Evolutionary conservation across 805 yeast genomes (phyloP), one percentile per base, ranked within the genome.

Genomic region (Lipomyces oligophaga): DNA sequence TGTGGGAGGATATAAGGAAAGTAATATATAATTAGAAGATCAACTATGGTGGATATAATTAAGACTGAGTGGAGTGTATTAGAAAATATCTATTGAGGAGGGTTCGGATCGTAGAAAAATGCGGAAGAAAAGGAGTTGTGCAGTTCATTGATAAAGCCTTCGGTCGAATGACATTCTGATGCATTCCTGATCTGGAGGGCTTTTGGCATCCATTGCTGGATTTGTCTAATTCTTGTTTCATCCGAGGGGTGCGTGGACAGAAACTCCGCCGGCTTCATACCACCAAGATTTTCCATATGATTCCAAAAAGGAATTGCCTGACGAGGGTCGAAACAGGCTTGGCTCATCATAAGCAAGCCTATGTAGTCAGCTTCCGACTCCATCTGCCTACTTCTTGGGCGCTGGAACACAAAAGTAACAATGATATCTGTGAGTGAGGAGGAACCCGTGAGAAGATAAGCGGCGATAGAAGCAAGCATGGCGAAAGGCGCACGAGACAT

Each of bases 351-450:
- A 80, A 87, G 83, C 50, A 93, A 69, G 0, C 99, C 99, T 25
- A 93, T 89, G 59, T 82, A 81, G 66, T 93, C 98, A 0, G 98
- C 97, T 64, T 93, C 98, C 0, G 87, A 76, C 66, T 93, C 99
- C 96, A 87, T 87, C 49, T 79, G 86, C 59, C 99, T 73, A 0
- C 95, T 84, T 0, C 94, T 84, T 0, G 97, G 97, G 76, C 83
- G 76, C 55, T 79, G 77, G 39, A 88, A 63, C 13, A 85, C 64
- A 26, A 84, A 54, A 28, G 41, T 24, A 10, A 37, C 22, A 42
- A 75, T 73, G 58, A 77, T 77, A 45, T 45, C 32, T 18, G 41
- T 43, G 20, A 84, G 60, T 38, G 67, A 58, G 43, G 73, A 67
- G 4, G 79, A 67, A 4, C 94, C 87, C 3, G 89, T 75, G n/a